Base-by-base conservation (phyloP, 768 basidiomycete species). In the Myochromella boudieri region DNA sequence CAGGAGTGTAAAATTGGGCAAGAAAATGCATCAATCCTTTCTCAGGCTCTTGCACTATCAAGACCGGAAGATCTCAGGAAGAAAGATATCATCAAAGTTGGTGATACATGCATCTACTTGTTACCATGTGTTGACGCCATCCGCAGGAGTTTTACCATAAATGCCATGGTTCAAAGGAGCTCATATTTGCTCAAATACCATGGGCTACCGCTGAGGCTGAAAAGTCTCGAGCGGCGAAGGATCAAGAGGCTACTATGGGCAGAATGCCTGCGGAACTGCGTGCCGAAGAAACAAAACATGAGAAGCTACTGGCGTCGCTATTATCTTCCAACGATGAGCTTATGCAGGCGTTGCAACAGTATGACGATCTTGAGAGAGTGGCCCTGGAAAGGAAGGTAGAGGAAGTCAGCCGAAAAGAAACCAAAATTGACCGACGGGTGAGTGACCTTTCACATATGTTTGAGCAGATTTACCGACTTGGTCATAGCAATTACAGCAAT, bases 201-300 rank as follows among this genome's bases (percentile, higher is more conserved):
- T 95, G 94, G 93, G 94, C 94, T 3, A 78, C 83, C 17, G 84
- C 91, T 1, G 80, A 84, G 11, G 92, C 92, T 1, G 85, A 87
- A 55, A 80, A 80, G 37, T 86, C 87, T 6, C 75, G 87, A 26
- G 56, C 59, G 53, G 52, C 60, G 9, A 63, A 60, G 39, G 60
- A 67, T 29, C 57, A 59, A 15, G 56, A 51, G 38, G 55, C 52
- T 18, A 24, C 46, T n/a, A 32, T 18, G 4, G 47, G 41, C 15
- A 54, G 42, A 46, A 56, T 63, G 49, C 56, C 55, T 43, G 60
- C 67, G 48, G 68, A 71, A 34, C 51, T 57, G 41, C 55, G 66
- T 31, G 53, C 57, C 6, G 77, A 81, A 45, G 60, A 72, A 46
- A 92, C 92, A 0, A 60, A 68, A 7, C 91, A 94, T 63, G 91